Evolutionary conservation across 2,329 filamentous ascomycete species (phyloP).

Genomic region (Periglandula ipomoeae): DNA sequence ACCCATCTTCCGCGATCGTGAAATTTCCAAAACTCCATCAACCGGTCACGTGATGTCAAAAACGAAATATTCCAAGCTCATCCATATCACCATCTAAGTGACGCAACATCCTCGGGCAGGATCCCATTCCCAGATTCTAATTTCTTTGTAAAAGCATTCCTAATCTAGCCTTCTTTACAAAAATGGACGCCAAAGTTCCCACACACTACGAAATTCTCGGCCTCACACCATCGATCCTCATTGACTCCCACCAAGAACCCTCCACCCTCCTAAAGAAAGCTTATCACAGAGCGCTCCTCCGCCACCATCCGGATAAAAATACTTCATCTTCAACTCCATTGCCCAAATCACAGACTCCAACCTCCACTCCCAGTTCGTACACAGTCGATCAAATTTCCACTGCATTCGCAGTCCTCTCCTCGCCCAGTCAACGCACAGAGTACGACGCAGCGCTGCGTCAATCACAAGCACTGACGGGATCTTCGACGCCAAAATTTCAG

Average conservation of each 20-base stretch:
- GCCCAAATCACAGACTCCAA: not conserved
- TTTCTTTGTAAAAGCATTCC: no score
- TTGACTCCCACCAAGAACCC: constrained; percentile 30
- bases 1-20: not conserved
- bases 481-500: constrained; percentile 27
- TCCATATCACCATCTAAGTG: not conserved
- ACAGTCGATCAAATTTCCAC: constrained; percentile 55
- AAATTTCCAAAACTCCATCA: not conserved
- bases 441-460: constrained; percentile 45
- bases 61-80: not conserved
- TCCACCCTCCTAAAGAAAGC: constrained; percentile 48
- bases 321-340: constrained; percentile 7
- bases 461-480: constrained; percentile 8
- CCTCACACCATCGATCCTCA: constrained; percentile 39
- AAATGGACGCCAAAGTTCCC: constrained; percentile 11
- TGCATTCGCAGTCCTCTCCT: constrained; percentile 49
- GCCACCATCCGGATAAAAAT: constrained; percentile 56
- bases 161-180: not conserved
- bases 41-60: constrained; percentile 9
- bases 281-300: constrained; percentile 55
- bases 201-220: constrained; percentile 55
- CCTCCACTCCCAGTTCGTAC: constrained; percentile 20
- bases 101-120: no score
- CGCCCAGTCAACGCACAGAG: constrained; percentile 34
- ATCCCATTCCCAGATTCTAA: no score